Evolutionary conservation across 495 filamentous ascomycete species (phyloP).

Genomic region (Ramalina intermedia): DNA sequence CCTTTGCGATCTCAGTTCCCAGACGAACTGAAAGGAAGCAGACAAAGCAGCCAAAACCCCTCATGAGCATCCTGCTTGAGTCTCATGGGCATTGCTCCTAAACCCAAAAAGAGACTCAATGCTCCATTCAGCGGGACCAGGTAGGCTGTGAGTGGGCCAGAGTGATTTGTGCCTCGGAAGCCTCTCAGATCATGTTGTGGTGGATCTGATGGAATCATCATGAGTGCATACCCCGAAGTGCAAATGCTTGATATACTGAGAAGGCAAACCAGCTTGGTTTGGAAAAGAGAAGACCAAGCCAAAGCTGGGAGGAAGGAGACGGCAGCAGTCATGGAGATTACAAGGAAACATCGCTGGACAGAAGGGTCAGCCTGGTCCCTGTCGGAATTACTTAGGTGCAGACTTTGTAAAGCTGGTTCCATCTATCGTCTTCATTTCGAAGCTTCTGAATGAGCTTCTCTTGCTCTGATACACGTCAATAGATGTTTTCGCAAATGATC

Average conservation of each 20-base stretch:
- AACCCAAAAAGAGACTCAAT: slow-evolving; percentile 10
- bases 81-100: slow-evolving; percentile 9
- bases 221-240: slow-evolving; percentile 40
- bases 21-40: slow-evolving; percentile 12
- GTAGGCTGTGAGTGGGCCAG: slow-evolving; percentile 8
- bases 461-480: slow-evolving; percentile 40
- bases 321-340: slow-evolving; percentile 36
- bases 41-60: slow-evolving; percentile 15
- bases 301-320: slow-evolving; percentile 40
- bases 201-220: slow-evolving; percentile 14
- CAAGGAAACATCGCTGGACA: slow-evolving; percentile 37
- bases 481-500: background rate
- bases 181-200: slow-evolving; percentile 14
- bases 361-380: background rate
- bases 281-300: slow-evolving; percentile 18
- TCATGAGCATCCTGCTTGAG: slow-evolving; percentile 9
- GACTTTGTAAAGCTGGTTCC: slow-evolving; percentile 47
- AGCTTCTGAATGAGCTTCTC: slow-evolving; percentile 50
- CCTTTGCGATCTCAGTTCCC: slow-evolving; percentile 18
- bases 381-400: slow-evolving; percentile 1
- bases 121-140: slow-evolving; percentile 11
- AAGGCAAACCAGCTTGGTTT: slow-evolving; percentile 30
- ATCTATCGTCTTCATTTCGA: slow-evolving; percentile 36
- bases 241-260: slow-evolving; percentile 45
- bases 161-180: background rate